Conservation (phyloP, 345 rosid species). For the Dimocarpus longan region DNA sequence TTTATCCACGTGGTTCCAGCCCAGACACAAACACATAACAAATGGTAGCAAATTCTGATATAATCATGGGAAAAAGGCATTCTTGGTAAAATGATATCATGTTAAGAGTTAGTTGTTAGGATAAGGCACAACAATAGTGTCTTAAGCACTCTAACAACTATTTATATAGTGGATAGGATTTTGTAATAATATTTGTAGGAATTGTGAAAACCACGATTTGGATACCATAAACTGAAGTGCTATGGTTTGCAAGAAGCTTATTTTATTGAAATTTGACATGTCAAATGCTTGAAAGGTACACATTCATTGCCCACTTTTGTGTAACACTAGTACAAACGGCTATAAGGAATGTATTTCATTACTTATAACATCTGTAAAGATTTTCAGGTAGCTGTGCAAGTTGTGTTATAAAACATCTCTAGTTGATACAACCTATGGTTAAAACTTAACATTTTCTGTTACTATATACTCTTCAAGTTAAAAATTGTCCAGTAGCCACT, state of each 20-base stretch:
- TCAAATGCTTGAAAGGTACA: not conserved
- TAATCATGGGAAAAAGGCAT: too few relatives aligned
- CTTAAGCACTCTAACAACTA: too few relatives aligned
- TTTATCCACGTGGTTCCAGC: too few relatives aligned
- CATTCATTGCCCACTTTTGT: not conserved
- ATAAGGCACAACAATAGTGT: too few relatives aligned
- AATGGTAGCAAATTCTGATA: too few relatives aligned
- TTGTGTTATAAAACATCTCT: not conserved
- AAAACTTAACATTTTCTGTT: not conserved
- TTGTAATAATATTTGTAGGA: not conserved
- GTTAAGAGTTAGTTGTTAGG: too few relatives aligned
- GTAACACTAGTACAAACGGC: not conserved
- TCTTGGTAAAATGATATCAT: too few relatives aligned
- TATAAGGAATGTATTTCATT: not conserved
- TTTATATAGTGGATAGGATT: not conserved
- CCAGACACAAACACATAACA: too few relatives aligned
- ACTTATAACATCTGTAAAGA: too few relatives aligned
- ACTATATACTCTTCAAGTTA: not conserved
- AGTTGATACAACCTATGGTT: not conserved
- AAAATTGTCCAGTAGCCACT: not conserved
- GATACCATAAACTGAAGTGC: not conserved
- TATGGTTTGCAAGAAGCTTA: not conserved
- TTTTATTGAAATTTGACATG: not conserved
- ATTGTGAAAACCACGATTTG: not conserved
- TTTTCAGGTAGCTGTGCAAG: not conserved